Evolutionary conservation across 768 basidiomycete genomes (phyloP).

Genomic region (Rhodosporidiobolus odoratus): DNA sequence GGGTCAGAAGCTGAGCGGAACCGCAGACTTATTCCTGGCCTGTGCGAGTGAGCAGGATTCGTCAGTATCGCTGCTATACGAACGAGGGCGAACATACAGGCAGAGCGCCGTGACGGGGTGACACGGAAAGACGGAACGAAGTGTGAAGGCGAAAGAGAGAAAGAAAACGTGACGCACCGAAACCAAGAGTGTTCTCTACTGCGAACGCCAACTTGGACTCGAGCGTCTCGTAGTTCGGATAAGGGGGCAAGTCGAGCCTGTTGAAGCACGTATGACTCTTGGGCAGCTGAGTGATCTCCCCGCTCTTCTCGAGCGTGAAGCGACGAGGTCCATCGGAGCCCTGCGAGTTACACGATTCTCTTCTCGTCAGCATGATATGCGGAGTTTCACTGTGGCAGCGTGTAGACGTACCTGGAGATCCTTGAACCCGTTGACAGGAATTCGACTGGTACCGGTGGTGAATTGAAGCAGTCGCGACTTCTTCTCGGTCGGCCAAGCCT

Average conservation of each 20-base stretch:
- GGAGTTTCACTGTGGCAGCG: background rate
- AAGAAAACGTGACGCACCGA: conserved; percentile 3
- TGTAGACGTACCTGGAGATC: conserved; percentile 66
- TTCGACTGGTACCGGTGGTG: conserved; percentile 62
- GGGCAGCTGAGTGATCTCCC: conserved; percentile 90
- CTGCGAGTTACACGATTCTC: conserved; percentile 97
- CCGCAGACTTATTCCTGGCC: no score
- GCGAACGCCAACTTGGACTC: conserved; percentile 78
- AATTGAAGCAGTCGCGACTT: conserved; percentile 95
- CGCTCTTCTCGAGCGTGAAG: conserved; percentile 96
- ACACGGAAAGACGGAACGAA: background rate
- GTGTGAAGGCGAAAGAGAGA: background rate
- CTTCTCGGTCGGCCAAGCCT: conserved; percentile 95
- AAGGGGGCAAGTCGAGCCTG: conserved; percentile 91
- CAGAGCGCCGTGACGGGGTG: background rate
- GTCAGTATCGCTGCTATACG: no score
- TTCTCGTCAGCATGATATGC: conserved; percentile 49
- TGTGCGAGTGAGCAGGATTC: no score
- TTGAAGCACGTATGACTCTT: conserved; percentile 99
- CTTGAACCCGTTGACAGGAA: conserved; percentile 98
- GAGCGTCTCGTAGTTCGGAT: conserved; percentile 60
- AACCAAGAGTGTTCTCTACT: conserved; percentile 57
- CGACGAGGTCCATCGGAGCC: conserved; percentile 94
- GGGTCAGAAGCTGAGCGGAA: no score
- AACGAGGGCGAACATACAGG: background rate